These are phyloP conservation scores for Penicillium sp. DNA, from an alignment of 2,329 filamentous ascomycete genomes.

Conservation along the genomic window DNA sequence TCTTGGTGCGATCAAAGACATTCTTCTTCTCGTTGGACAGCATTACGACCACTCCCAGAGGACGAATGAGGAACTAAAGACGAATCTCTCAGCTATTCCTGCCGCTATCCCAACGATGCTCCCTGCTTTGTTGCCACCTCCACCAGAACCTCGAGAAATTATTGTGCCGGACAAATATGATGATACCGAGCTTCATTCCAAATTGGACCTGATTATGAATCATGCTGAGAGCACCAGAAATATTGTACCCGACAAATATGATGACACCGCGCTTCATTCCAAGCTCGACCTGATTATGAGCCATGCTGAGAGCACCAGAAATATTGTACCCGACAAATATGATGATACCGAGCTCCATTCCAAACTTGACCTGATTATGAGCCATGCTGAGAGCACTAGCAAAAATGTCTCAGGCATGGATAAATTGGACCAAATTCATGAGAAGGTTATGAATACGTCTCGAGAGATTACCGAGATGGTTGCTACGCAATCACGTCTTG, in stretches of 20 bases:
- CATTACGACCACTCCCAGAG: conserved; percentile 85
- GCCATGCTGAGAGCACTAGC: conserved; percentile 53
- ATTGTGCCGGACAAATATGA: conserved; percentile 59
- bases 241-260: conserved; percentile 56
- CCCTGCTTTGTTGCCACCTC: conserved; percentile 43
- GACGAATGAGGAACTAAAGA: conserved; percentile 58
- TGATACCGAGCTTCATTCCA: conserved; percentile 54
- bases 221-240: conserved; percentile 56
- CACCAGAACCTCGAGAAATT: conserved; percentile 29
- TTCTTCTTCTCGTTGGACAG: conserved; percentile 75
- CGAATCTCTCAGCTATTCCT: conserved; percentile 49
- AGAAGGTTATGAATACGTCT: conserved; percentile 79
- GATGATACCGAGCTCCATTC: conserved; percentile 58
- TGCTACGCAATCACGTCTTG: conserved; percentile 68
- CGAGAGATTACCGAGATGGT: conserved; percentile 81
- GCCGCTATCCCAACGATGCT: conserved; percentile 55
- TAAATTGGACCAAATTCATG: conserved; percentile 82
- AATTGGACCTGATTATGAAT: conserved; percentile 47
- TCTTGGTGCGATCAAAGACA: conserved; percentile 77
- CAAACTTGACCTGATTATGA: conserved; percentile 49
- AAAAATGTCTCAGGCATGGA: conserved; percentile 72
- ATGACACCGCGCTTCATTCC: conserved; percentile 56
- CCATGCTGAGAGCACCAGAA: conserved; percentile 54
- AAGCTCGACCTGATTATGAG: conserved; percentile 50
- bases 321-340: conserved; percentile 55